These are phyloP conservation scores for Coemansia asiatica DNA, from an alignment of 192 early-diverging fungal species.

Conservation along the genomic window DNA sequence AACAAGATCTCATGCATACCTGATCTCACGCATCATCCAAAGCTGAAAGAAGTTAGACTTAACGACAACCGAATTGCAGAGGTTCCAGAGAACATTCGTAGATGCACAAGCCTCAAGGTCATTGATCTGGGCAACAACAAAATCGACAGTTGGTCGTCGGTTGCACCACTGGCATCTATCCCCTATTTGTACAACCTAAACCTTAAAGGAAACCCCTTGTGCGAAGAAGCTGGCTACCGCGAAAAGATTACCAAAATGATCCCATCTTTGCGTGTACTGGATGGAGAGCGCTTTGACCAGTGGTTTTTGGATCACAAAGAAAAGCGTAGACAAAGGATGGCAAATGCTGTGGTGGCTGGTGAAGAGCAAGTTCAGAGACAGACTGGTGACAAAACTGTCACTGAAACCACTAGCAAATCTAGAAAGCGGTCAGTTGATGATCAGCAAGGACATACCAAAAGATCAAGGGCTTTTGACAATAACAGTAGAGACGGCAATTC, in stretches of 20 bases:
- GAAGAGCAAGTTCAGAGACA: background rate
- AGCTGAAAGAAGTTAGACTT: constrained; percentile 72
- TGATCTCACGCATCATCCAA: constrained; percentile 58
- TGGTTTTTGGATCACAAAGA: constrained; percentile 23
- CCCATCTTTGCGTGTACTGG: constrained; percentile 18
- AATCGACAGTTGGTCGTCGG: constrained; percentile 59
- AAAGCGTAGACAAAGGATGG: constrained; percentile 12
- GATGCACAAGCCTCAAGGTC: constrained; percentile 61
- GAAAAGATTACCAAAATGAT: constrained; percentile 12
- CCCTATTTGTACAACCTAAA: constrained; percentile 16
- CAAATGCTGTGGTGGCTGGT: background rate
- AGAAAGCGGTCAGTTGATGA: background rate
- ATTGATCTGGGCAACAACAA: constrained; percentile 75
- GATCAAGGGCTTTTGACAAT: background rate
- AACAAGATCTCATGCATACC: constrained; percentile 70
- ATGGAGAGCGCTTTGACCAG: constrained; percentile 27
- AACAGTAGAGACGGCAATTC: constrained; percentile 1
- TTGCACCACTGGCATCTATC: constrained; percentile 14
- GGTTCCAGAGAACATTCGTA: constrained; percentile 60
- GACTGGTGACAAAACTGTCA: background rate
- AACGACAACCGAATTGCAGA: constrained; percentile 71
- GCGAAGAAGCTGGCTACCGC: constrained; percentile 16
- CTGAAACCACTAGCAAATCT: background rate
- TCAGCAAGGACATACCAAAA: background rate
- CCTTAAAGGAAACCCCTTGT: constrained; percentile 30